phyloP scores from a whole-genome alignment of 2,329 filamentous ascomycete species.

The Fusarium aywerte region DNA sequence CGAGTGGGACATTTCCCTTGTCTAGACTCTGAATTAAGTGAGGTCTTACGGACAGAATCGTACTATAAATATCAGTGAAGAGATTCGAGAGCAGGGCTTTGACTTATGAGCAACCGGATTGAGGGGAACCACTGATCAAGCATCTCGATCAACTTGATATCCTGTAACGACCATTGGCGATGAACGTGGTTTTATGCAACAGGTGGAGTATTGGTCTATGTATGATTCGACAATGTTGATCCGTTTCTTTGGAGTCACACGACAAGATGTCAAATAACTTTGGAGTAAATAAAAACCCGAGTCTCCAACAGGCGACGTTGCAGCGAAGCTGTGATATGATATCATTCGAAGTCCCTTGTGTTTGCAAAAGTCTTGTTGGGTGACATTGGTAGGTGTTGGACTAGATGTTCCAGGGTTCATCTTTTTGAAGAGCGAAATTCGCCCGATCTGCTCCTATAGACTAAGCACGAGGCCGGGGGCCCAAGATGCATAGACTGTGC shows the following conservation, averaged over 20 bases:
- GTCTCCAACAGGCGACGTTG: constrained; percentile 36
- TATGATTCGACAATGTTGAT: constrained; percentile 47
- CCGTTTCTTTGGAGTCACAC: constrained; percentile 41
- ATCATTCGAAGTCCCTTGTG: constrained; percentile 43
- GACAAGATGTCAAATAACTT: constrained; percentile 40
- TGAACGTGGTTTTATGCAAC: constrained; percentile 16
- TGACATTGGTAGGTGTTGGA: constrained; percentile 6
- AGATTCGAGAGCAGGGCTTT: constrained; percentile 24
- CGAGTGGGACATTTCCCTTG: constrained; percentile 37
- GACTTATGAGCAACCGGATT: constrained; percentile 4
- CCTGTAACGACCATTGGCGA: not conserved
- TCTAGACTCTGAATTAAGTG: constrained; percentile 30
- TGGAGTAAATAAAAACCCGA: constrained; percentile 17
- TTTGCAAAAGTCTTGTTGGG: constrained; percentile 2
- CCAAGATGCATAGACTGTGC: constrained; percentile 5
- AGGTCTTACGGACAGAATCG: constrained; percentile 25
- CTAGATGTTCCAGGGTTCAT: constrained; percentile 2
- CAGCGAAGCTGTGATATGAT: constrained; percentile 47
- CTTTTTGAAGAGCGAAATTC: not conserved
- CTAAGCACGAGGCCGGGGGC: constrained; percentile 1
- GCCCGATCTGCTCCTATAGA: not conserved
- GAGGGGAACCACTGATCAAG: constrained; percentile 7
- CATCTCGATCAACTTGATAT: constrained; percentile 5
- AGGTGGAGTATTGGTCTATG: constrained; percentile 35
- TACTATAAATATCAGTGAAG: constrained; percentile 36